Percentiles rank a stretch among this genome's conserved stretches.
Evolutionary conservation across 306 rosid species (phyloP).

Genomic region (Cucurbita moschata): DNA sequence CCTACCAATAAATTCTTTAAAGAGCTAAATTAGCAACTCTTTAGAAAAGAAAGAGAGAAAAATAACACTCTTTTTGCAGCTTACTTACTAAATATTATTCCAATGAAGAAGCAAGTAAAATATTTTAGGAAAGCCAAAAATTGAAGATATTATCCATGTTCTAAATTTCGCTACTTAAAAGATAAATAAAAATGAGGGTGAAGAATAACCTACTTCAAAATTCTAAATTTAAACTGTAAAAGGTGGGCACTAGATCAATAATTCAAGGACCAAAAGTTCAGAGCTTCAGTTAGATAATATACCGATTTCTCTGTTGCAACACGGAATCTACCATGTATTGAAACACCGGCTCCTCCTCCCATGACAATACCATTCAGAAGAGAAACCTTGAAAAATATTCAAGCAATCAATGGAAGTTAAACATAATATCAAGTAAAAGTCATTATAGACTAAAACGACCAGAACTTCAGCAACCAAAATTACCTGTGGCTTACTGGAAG

Average conservation of each 20-base stretch:
- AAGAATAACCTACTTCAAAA: background rate
- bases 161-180: background rate
- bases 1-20: background rate
- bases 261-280: background rate
- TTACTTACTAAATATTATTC: background rate
- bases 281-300: background rate
- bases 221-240: background rate
- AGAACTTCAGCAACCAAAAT: background rate
- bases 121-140: background rate
- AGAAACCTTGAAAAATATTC: conserved; percentile 53
- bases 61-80: background rate
- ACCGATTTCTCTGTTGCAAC: conserved; percentile 75
- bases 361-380: conserved; percentile 81
- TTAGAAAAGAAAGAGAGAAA: background rate
- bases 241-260: background rate
- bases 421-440: background rate
- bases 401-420: background rate
- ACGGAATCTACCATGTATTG: conserved; percentile 80
- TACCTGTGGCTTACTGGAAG: conserved; percentile 85
- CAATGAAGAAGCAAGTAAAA: background rate
- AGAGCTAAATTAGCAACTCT: background rate
- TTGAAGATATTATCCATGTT: background rate
- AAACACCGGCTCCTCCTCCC: conserved; percentile 98
- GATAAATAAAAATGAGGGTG: background rate
- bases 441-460: background rate